Base-by-base conservation (phyloP, 352 stramenopile genomes). In the Phytophthora kernoviae region DNA sequence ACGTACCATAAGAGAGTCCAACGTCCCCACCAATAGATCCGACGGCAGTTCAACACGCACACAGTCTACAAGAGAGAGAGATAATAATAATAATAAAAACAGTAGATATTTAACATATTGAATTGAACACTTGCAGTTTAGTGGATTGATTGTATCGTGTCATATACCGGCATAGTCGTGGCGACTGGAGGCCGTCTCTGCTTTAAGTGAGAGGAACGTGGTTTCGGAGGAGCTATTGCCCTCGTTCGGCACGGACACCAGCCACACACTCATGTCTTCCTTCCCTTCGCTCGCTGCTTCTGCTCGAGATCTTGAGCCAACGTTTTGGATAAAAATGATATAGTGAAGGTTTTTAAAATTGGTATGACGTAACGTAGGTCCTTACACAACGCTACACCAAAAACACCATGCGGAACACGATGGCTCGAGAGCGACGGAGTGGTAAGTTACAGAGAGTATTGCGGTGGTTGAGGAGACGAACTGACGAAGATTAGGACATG, bases 1-100 rank as follows among this genome's bases (percentile, higher is more conserved):
- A 24, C 26, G 43, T 18, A 94, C 84, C 96, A 99, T 99, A 21
- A 99, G 88, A 59, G 88, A 98, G 75, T 99, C 96, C 30, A 99
- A 79, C 26, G 97, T 99, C 9, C 97, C 97, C 12, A 99, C 96
- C 30, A 98, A 89, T 59, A 99, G 78, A 52, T 97, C 96, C 14
- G 83, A 91, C 30, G 96, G 96, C 37, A 99, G 68, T 44, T 97
- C 87, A 44, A 97, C 90, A 15, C 88, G 82, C 52, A 87, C 84
- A 49, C 83, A 88, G 49, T 97, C 86, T 81, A 42, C 17, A 42
- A 8, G 32, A 51, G 26, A 56, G 49, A 43, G 30, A 53, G 14
- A 46, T 21, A 53, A 17, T 47, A 24, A 18, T 50, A 17, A 58
- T 41, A 26, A 48, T 17, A 60, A 20, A 58, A 14, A 33, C 4